phyloP scores from a whole-genome alignment of 2,329 filamentous ascomycete species.

The Teratosphaeria epicoccoides region DNA sequence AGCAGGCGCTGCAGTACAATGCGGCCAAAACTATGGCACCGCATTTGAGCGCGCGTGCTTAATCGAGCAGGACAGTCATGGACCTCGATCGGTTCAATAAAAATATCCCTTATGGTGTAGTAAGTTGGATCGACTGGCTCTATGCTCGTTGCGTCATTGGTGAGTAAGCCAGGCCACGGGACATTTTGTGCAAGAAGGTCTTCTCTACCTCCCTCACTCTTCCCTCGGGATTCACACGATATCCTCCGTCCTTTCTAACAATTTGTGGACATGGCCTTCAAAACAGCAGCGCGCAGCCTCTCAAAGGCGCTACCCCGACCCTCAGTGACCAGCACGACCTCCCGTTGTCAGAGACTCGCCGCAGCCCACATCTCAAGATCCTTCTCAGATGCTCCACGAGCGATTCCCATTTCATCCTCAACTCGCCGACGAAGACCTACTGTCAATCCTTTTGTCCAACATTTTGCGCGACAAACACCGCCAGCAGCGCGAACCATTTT shows the following conservation, averaged over 20 bases:
- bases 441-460: constrained; percentile 11
- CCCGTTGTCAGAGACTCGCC: constrained; percentile 11
- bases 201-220: neutral
- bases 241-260: no score
- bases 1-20: no score
- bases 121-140: neutral
- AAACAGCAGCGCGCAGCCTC: constrained; percentile 10
- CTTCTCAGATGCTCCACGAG: constrained; percentile 13
- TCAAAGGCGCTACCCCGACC: constrained; percentile 11
- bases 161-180: neutral
- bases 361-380: constrained; percentile 4
- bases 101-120: no score
- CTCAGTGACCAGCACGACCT: constrained; percentile 1
- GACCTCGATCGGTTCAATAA: no score
- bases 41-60: no score
- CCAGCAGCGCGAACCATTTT: constrained; percentile 51
- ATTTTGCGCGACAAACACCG: constrained; percentile 21
- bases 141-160: neutral
- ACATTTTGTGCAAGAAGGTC: neutral
- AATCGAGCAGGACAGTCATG: no score
- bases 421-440: constrained; percentile 14
- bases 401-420: constrained; percentile 15
- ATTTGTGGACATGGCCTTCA: constrained; percentile 15
- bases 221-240: no score
- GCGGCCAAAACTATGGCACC: no score